phyloP scores from a whole-genome alignment of 1,139 yeast species.

The Suzukiozyma palmioleophila region DNA sequence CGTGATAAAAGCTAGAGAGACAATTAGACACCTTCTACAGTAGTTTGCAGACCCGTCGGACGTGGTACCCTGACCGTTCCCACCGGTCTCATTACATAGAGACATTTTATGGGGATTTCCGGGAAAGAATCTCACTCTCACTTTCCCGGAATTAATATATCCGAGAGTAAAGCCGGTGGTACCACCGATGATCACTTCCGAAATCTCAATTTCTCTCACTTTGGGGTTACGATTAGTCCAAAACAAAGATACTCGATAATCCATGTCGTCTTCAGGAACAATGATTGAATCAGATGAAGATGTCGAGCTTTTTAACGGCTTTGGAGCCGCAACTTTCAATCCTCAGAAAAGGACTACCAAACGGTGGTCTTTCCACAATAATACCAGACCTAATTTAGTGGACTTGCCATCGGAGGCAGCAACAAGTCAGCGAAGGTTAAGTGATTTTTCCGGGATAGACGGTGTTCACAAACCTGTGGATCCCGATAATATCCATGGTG shows the following conservation, averaged over 20 bases:
- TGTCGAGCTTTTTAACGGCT: slow-evolving; percentile 35
- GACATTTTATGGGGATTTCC: too few species aligned
- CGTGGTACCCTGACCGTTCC: too few species aligned
- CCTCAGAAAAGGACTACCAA: slow-evolving; percentile 33
- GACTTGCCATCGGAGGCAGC: slow-evolving; percentile 26
- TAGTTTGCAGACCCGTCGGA: too few species aligned
- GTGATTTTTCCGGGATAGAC: slow-evolving; percentile 44
- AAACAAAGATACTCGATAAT: not conserved
- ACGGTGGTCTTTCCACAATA: slow-evolving; percentile 43
- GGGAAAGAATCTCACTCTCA: too few species aligned
- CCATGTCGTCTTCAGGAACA: slow-evolving; percentile 5
- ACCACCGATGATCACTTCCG: too few species aligned
- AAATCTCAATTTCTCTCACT: too few species aligned
- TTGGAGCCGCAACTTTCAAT: slow-evolving; percentile 33
- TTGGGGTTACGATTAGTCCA: not conserved
- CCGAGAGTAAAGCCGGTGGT: too few species aligned
- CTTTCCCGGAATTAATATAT: too few species aligned
- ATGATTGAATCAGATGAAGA: slow-evolving; percentile 23
- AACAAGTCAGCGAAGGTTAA: slow-evolving; percentile 28
- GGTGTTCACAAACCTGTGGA: slow-evolving; percentile 53
- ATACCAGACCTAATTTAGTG: slow-evolving; percentile 33
- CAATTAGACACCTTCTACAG: too few species aligned
- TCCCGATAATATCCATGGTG: slow-evolving; percentile 48
- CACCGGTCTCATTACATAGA: too few species aligned
- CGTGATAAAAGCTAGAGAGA: too few species aligned